These are phyloP conservation scores for Pseudogymnoascus sp. DNA, from an alignment of 2,329 filamentous ascomycete species.

Conservation along the genomic window DNA sequence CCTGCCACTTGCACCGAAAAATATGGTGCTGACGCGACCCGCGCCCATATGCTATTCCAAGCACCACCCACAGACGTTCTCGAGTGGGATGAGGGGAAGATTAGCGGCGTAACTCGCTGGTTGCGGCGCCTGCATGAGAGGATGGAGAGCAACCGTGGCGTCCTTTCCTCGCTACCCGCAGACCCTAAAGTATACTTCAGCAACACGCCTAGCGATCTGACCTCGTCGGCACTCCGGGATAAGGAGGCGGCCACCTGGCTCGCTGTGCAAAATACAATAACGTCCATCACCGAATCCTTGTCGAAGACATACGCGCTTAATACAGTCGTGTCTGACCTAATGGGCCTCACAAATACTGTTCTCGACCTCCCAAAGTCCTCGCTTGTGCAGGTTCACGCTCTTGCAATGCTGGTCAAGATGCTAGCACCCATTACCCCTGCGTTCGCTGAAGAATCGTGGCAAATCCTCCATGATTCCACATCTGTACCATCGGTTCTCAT, in stretches of 20 bases:
- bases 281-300: constrained; percentile 59
- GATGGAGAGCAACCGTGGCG: constrained; percentile 30
- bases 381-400: constrained; percentile 40
- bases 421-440: constrained; percentile 73
- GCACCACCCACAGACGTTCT: constrained; percentile 76
- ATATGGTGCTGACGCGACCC: constrained; percentile 74
- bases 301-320: constrained; percentile 69
- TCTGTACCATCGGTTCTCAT: constrained; percentile 37
- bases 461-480: constrained; percentile 37
- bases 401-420: constrained; percentile 55
- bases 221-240: constrained; percentile 19
- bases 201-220: constrained; percentile 23
- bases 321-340: constrained; percentile 75
- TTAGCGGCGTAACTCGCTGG: constrained; percentile 75
- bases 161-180: constrained; percentile 8
- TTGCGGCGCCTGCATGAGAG: constrained; percentile 57
- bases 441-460: constrained; percentile 75
- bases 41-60: constrained; percentile 83
- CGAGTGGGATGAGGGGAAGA: constrained; percentile 81
- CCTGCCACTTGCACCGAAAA: constrained; percentile 61
- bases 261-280: constrained; percentile 57
- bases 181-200: constrained; percentile 22
- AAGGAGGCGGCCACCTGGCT: constrained; percentile 43
- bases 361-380: background rate
- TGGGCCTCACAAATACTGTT: constrained; percentile 62